Conservation (phyloP, 305 asterid species). For the Ajuga reptans region DNA sequence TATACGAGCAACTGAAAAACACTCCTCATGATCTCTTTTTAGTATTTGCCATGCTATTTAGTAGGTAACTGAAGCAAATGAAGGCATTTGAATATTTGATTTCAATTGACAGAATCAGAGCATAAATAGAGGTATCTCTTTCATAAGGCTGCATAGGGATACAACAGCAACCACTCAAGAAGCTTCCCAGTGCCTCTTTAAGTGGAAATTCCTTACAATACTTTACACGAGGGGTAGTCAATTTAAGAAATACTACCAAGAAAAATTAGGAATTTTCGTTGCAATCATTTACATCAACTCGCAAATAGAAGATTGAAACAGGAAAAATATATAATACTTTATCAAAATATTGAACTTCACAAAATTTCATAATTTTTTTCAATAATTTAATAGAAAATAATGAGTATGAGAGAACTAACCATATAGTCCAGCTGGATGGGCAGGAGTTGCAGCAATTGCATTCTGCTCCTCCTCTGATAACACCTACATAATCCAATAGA, state of each 20-base stretch:
- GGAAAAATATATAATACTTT: neutral
- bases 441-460: slow-evolving; percentile 84
- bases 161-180: slow-evolving; percentile 1
- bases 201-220: neutral
- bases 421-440: slow-evolving; percentile 89
- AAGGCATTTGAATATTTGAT: neutral
- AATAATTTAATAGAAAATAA: neutral
- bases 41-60: neutral
- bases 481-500: slow-evolving; percentile 43
- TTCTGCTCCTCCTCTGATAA: slow-evolving; percentile 86
- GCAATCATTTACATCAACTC: neutral
- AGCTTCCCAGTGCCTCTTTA: neutral
- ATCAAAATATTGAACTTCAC: neutral
- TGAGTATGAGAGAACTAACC: slow-evolving; percentile 42
- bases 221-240: neutral
- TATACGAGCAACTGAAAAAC: neutral
- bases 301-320: neutral
- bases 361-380: neutral
- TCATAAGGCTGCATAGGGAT: neutral
- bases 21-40: neutral
- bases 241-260: neutral
- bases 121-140: neutral
- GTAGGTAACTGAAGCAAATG: slow-evolving; percentile 1
- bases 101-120: neutral
- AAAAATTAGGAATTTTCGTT: slow-evolving; percentile 1